Conservation (phyloP, 2,329 filamentous ascomycete genomes). For the Rugonectria rugulosa region DNA sequence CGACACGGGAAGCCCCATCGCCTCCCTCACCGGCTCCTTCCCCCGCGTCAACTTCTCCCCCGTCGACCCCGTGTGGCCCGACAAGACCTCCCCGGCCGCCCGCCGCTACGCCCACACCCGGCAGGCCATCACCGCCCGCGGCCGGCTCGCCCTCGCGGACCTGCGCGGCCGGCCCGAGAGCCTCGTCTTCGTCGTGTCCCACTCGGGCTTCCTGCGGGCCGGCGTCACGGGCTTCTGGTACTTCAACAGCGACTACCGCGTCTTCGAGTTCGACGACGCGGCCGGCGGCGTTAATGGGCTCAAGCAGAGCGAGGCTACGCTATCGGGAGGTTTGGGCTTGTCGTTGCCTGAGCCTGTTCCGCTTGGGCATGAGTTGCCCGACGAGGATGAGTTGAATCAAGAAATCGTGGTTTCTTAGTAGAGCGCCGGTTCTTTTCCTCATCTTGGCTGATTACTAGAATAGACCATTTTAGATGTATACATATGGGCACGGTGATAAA, state of each 20-base stretch:
- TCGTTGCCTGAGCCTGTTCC: slow-evolving; percentile 46
- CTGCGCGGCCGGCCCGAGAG: slow-evolving; percentile 65
- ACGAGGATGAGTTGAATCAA: slow-evolving; percentile 32
- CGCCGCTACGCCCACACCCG: slow-evolving; percentile 61
- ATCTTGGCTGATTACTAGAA: no score
- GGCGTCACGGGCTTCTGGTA: slow-evolving; percentile 63
- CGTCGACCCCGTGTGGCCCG: slow-evolving; percentile 67
- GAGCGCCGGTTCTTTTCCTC: no score
- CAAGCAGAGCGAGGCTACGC: slow-evolving; percentile 54
- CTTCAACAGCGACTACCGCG: slow-evolving; percentile 70
- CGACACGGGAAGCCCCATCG: slow-evolving; percentile 64
- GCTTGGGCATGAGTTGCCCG: slow-evolving; percentile 50
- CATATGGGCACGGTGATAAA: no score
- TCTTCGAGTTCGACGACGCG: slow-evolving; percentile 61
- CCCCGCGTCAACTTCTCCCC: slow-evolving; percentile 62
- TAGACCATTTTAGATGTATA: no score
- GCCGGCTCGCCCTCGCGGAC: slow-evolving; percentile 56
- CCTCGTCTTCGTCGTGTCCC: slow-evolving; percentile 69
- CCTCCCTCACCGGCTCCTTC: slow-evolving; percentile 56
- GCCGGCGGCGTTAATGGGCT: slow-evolving; percentile 44
- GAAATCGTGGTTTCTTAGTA: no score
- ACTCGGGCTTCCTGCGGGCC: slow-evolving; percentile 68
- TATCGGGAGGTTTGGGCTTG: slow-evolving; percentile 46
- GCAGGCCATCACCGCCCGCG: slow-evolving; percentile 62
- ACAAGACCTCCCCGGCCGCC: slow-evolving; percentile 62